Base-by-base conservation (phyloP, 2,329 filamentous ascomycete species). In the Ceratocystis smalleyi region DNA sequence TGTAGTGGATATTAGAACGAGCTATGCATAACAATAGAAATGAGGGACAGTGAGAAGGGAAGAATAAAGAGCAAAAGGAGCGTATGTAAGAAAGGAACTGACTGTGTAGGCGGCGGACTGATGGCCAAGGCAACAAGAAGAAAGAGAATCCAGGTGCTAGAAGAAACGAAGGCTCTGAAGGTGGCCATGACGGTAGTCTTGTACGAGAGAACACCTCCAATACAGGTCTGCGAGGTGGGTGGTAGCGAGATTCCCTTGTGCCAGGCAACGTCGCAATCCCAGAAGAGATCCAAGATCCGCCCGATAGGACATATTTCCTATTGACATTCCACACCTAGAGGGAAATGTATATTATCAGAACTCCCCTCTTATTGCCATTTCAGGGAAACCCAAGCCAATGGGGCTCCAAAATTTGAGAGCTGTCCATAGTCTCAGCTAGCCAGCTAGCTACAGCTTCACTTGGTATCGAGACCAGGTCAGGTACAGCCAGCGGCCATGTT, bases 401-500 rank as follows among this genome's bases (percentile, higher is more conserved):
- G 32, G 54, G 54, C 5, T 57, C 27, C 54, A 57, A 30, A 55
- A 57, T 35, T 30, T 30, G n/a, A n/a, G 54, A 35, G 27, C 27
- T 57, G n/a, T 57, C 54, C 24, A 57, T 35, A 57, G 27, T n/a
- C 54, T 19, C 3, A 8, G 54, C 5, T 7, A 35, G 35, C 35
- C 5, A 40, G 35, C 35, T 15, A 40, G 54, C 54, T 57, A n/a
- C 27, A 57, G 15, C 22, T 24, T 24, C n/a, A 5, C 17, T 57
- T 35, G 8, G 27, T 15, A 30, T 30, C n/a, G 27, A 57, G 17
- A 30, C n/a, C n/a, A 51, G n/a, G 47, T n/a, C 54, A 30, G 30
- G 54, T 19, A 35, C 54, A 64, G 62, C 64, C 54, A 64, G 60
- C 64, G 62, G 45, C 68, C 61, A 68, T 62, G 35, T 17, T 24